Conservation (phyloP, 1,284 basidiomycete species). For the Papiliotrema laurentii region DNA sequence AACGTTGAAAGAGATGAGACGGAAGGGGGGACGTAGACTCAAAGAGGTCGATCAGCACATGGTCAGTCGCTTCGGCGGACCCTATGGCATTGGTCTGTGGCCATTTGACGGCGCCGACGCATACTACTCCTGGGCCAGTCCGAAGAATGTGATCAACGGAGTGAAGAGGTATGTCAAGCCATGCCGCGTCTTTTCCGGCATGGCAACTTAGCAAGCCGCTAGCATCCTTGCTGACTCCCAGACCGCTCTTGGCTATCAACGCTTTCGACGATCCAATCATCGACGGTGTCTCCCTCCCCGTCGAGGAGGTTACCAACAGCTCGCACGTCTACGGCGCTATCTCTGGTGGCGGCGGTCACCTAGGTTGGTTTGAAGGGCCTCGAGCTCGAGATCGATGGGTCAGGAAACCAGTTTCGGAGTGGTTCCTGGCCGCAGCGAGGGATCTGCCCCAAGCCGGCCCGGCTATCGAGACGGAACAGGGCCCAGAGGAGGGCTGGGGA, state of each 20-base stretch:
- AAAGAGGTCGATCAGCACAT: slow-evolving; percentile 54
- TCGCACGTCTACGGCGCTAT: slow-evolving; percentile 65
- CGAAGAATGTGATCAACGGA: slow-evolving; percentile 33
- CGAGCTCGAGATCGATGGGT: slow-evolving; percentile 40
- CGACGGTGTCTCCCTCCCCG: slow-evolving; percentile 55
- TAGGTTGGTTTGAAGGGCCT: slow-evolving; percentile 82
- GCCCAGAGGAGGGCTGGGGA: slow-evolving; percentile 18
- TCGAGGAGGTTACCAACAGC: slow-evolving; percentile 56
- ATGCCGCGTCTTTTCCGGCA: no score
- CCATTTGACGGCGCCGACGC: slow-evolving; percentile 69
- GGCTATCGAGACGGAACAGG: slow-evolving; percentile 4
- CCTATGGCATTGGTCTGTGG: slow-evolving; percentile 58
- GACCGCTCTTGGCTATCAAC: slow-evolving; percentile 69
- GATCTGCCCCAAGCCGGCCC: slow-evolving; percentile 15
- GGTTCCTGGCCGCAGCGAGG: slow-evolving; percentile 27
- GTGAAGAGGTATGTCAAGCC: slow-evolving; percentile 38
- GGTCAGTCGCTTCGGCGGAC: slow-evolving; percentile 71
- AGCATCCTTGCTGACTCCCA: slow-evolving; percentile 7
- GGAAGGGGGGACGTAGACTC: slow-evolving; percentile 19
- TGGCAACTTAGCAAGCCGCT: no score
- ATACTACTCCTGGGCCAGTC: slow-evolving; percentile 72
- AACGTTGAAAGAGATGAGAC: slow-evolving; percentile 18
- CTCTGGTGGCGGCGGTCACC: slow-evolving; percentile 80
- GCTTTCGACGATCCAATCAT: slow-evolving; percentile 87
- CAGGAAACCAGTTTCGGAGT: slow-evolving; percentile 39